phyloP scores from a whole-genome alignment of 1,139 yeast genomes.

The Yamadazyma sp. region DNA sequence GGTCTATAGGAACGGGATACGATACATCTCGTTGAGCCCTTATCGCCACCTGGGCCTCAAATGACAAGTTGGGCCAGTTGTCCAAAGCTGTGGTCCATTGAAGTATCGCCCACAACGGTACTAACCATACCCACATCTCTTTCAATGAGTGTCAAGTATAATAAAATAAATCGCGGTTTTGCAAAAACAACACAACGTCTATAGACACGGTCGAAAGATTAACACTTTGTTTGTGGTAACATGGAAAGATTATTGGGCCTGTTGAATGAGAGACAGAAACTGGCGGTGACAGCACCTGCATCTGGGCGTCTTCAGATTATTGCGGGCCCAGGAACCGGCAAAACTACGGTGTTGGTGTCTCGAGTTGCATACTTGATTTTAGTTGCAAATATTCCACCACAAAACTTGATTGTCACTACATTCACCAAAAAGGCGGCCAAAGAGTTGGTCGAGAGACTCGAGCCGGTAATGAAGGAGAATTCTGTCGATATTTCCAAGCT shows the following conservation, averaged over 20 bases:
- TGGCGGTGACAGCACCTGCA: slow-evolving; percentile 60
- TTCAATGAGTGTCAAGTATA: background rate
- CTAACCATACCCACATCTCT: background rate
- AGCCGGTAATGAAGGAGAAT: slow-evolving; percentile 34
- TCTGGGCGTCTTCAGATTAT: slow-evolving; percentile 66
- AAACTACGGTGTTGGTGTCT: slow-evolving; percentile 77
- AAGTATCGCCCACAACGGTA: background rate
- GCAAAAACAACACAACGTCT: background rate
- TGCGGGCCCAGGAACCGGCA: slow-evolving; percentile 93
- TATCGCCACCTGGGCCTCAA: slow-evolving; percentile 32
- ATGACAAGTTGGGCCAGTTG: slow-evolving; percentile 21
- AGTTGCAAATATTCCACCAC: slow-evolving; percentile 53
- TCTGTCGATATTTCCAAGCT: slow-evolving; percentile 42
- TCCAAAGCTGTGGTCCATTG: slow-evolving; percentile 1
- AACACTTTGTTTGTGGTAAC: background rate
- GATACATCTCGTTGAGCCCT: slow-evolving; percentile 73
- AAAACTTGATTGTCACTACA: slow-evolving; percentile 74
- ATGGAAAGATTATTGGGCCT: slow-evolving; percentile 7
- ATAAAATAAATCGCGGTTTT: background rate
- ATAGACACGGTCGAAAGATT: background rate
- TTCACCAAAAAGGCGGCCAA: slow-evolving; percentile 89
- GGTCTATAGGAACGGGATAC: slow-evolving; percentile 55
- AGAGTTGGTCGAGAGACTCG: slow-evolving; percentile 71
- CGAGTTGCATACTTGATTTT: slow-evolving; percentile 71
- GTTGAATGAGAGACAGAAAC: slow-evolving; percentile 57